Conservation (phyloP, 805 yeast genomes). For the Torulaspora microellipsoides region DNA sequence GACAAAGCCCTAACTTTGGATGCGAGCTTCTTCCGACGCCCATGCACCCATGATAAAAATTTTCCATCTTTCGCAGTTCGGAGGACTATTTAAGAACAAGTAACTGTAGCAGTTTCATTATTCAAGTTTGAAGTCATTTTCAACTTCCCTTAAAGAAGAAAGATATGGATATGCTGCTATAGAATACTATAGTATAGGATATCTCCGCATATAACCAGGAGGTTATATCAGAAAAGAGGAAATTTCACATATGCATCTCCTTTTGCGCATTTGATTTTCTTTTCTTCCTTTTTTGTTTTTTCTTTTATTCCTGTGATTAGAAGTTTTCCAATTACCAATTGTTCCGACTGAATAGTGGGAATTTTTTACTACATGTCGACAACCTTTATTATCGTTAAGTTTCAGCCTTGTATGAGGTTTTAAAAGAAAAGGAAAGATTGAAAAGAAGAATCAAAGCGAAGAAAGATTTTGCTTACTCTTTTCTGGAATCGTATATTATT, state of each 20-base stretch:
- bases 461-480: neutral
- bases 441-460: neutral
- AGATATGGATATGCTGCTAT: too few species aligned
- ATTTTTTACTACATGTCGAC: conserved; percentile 37
- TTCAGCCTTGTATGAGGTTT: conserved; percentile 45
- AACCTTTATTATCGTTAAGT: conserved; percentile 42
- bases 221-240: conserved; percentile 16
- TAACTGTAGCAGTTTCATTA: too few species aligned
- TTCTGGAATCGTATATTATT: conserved; percentile 2
- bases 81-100: too few species aligned
- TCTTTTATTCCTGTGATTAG: conserved; percentile 26
- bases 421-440: neutral
- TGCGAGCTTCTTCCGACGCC: too few species aligned
- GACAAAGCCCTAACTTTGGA: too few species aligned
- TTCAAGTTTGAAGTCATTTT: too few species aligned
- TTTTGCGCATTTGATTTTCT: neutral
- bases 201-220: conserved; percentile 14
- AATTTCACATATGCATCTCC: neutral
- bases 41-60: too few species aligned
- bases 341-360: conserved; percentile 40
- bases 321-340: conserved; percentile 34
- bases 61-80: too few species aligned
- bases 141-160: too few species aligned
- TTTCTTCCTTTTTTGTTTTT: neutral
- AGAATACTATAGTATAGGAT: too few species aligned